phyloP scores from a whole-genome alignment of 495 filamentous ascomycete genomes.

The Amorphotheca resinae region DNA sequence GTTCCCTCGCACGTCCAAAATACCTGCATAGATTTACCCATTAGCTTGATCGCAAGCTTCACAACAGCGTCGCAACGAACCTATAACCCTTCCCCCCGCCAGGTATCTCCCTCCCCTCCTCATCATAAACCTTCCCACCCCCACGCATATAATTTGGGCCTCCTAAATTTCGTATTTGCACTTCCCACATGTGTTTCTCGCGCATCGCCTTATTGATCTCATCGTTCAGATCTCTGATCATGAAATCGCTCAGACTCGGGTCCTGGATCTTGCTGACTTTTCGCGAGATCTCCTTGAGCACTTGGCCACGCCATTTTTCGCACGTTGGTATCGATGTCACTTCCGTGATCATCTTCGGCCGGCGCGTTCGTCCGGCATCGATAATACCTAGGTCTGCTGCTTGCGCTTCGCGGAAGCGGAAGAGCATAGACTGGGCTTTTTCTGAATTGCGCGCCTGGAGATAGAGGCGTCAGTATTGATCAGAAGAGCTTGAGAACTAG shows the following conservation, averaged over 20 bases:
- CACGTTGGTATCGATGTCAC: slow-evolving; percentile 73
- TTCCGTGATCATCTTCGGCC: slow-evolving; percentile 75
- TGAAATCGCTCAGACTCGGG: slow-evolving; percentile 73
- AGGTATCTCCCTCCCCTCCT: slow-evolving; percentile 80
- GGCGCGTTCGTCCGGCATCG: slow-evolving; percentile 78
- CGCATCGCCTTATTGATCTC: slow-evolving; percentile 99
- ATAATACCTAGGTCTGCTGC: slow-evolving; percentile 94
- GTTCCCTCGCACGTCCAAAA: slow-evolving; percentile 80
- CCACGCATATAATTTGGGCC: slow-evolving; percentile 98
- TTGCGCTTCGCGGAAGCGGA: slow-evolving; percentile 96
- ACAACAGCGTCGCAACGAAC: slow-evolving; percentile 8
- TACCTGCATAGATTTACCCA: slow-evolving; percentile 34
- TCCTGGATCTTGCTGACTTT: slow-evolving; percentile 96
- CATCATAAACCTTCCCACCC: slow-evolving; percentile 68
- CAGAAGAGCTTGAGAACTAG: background rate
- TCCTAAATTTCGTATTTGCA: slow-evolving; percentile 85
- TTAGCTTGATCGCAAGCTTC: slow-evolving; percentile 1
- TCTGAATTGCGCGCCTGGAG: slow-evolving; percentile 64
- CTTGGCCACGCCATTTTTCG: slow-evolving; percentile 97
- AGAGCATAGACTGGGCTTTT: slow-evolving; percentile 99
- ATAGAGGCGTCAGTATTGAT: slow-evolving; percentile 4
- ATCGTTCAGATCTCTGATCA: slow-evolving; percentile 96
- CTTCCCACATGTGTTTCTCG: slow-evolving; percentile 97
- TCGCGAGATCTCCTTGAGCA: slow-evolving; percentile 92
- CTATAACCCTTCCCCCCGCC: slow-evolving; percentile 83